Conservation (phyloP, 345 rosid species). For the Populus euphratica region DNA sequence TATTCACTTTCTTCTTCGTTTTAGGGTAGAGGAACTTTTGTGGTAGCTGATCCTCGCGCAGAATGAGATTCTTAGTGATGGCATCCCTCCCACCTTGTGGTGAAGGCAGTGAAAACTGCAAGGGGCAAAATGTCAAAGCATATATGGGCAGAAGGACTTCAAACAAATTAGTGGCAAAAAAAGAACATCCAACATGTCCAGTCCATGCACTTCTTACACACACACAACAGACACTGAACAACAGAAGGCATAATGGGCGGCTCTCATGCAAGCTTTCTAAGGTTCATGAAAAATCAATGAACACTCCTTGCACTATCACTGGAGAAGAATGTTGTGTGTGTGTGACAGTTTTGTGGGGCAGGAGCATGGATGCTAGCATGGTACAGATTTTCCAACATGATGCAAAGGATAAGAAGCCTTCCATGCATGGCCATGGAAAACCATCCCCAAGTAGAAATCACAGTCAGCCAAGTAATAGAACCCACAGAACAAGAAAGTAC, state of each 20-base stretch:
- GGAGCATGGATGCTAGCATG: no score
- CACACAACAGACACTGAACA: neutral
- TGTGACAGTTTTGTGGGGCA: no score
- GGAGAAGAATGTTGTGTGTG: no score
- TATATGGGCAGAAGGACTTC: neutral
- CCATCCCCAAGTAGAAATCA: neutral
- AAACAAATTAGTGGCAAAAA: neutral
- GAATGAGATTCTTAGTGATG: slow-evolving; percentile 62
- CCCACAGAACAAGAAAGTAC: neutral
- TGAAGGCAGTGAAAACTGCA: slow-evolving; percentile 78
- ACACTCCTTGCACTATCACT: no score
- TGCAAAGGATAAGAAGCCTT: neutral
- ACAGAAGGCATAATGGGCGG: neutral
- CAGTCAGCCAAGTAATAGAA: neutral
- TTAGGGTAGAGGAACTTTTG: slow-evolving; percentile 76
- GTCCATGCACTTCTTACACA: neutral
- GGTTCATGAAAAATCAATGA: neutral
- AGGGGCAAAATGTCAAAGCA: slow-evolving; percentile 9
- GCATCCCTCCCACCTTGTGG: slow-evolving; percentile 96
- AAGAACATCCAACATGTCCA: neutral
- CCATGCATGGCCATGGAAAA: neutral
- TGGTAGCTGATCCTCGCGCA: slow-evolving; percentile 96
- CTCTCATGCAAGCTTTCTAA: neutral
- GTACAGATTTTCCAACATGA: neutral
- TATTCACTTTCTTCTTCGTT: slow-evolving; percentile 71